phyloP scores from a whole-genome alignment of 768 basidiomycete species.

The Leccinellum rugosiceps region DNA sequence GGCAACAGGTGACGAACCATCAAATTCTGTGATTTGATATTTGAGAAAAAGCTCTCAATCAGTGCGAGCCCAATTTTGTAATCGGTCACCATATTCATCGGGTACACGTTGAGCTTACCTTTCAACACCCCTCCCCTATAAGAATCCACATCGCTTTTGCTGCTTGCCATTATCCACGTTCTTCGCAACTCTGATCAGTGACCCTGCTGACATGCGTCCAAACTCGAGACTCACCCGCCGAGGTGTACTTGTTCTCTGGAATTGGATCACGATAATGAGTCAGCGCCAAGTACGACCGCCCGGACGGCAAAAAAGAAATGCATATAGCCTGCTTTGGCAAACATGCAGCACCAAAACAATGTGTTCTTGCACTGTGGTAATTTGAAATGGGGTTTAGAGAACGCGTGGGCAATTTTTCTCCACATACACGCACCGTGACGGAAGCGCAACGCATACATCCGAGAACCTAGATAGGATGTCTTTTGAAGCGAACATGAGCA shows the following conservation, averaged over 20 bases:
- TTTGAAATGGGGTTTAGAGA: constrained; percentile 47
- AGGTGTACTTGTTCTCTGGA: constrained; percentile 49
- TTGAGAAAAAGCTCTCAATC: too few species aligned
- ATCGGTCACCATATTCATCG: not conserved
- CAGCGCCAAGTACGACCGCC: not conserved
- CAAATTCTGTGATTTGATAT: too few species aligned
- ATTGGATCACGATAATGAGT: constrained; percentile 38
- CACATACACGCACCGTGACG: constrained; percentile 18
- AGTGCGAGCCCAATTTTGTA: too few species aligned
- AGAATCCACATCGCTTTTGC: constrained; percentile 18
- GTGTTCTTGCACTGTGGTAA: too few species aligned
- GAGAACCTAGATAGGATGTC: constrained; percentile 47
- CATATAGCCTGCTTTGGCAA: constrained; percentile 45
- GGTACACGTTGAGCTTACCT: not conserved
- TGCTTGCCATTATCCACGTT: not conserved
- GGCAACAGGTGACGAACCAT: too few species aligned
- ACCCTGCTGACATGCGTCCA: constrained; percentile 39
- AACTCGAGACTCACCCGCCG: constrained; percentile 50
- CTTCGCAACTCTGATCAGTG: not conserved
- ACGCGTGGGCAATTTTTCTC: constrained; percentile 38
- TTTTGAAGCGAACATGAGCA: constrained; percentile 32
- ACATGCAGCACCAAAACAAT: constrained; percentile 32
- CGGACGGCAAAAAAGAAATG: constrained; percentile 45
- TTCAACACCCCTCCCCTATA: not conserved
- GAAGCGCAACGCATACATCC: constrained; percentile 36